Conservation (phyloP, 2,329 filamentous ascomycete genomes). For the Hypomyces perniciosus region DNA sequence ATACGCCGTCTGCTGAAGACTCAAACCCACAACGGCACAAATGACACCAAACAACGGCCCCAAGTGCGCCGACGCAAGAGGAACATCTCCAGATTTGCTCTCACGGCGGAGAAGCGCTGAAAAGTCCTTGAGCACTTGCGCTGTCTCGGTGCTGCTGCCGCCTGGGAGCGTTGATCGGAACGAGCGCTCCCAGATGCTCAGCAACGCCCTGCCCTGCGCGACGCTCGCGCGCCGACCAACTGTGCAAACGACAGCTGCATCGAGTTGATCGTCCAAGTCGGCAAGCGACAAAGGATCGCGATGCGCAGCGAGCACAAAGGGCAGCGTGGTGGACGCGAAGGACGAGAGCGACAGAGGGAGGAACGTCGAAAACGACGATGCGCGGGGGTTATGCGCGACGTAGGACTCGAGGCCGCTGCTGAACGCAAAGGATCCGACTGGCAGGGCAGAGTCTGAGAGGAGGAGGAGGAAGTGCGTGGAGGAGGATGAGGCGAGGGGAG, state of each 20-base stretch:
- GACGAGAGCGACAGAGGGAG: slow-evolving; percentile 64
- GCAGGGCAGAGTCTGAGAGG: slow-evolving; percentile 74
- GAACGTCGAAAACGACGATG: slow-evolving; percentile 54
- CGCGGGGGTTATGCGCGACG: slow-evolving; percentile 56
- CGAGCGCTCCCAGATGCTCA: slow-evolving; percentile 70
- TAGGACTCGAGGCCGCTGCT: slow-evolving; percentile 78
- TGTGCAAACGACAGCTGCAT: slow-evolving; percentile 72
- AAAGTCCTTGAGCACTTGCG: slow-evolving; percentile 30
- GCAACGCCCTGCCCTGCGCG: slow-evolving; percentile 68
- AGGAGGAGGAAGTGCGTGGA: slow-evolving; percentile 63
- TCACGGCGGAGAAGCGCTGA: slow-evolving; percentile 28
- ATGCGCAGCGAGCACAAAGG: slow-evolving; percentile 67
- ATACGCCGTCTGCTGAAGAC: slow-evolving; percentile 59
- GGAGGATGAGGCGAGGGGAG: slow-evolving; percentile 11
- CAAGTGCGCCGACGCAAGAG: slow-evolving; percentile 56
- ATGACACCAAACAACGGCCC: slow-evolving; percentile 66
- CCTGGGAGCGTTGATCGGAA: slow-evolving; percentile 40
- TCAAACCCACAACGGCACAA: slow-evolving; percentile 54
- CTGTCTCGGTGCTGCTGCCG: slow-evolving; percentile 16
- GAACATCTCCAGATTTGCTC: slow-evolving; percentile 25
- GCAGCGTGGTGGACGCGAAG: slow-evolving; percentile 65
- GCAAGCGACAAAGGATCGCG: slow-evolving; percentile 45
- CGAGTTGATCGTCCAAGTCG: slow-evolving; percentile 65
- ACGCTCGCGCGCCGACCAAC: slow-evolving; percentile 70
- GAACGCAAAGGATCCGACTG: slow-evolving; percentile 82